These are phyloP conservation scores for Arthroderma sp. DNA, from an alignment of 2,329 filamentous ascomycete genomes.

Conservation along the genomic window DNA sequence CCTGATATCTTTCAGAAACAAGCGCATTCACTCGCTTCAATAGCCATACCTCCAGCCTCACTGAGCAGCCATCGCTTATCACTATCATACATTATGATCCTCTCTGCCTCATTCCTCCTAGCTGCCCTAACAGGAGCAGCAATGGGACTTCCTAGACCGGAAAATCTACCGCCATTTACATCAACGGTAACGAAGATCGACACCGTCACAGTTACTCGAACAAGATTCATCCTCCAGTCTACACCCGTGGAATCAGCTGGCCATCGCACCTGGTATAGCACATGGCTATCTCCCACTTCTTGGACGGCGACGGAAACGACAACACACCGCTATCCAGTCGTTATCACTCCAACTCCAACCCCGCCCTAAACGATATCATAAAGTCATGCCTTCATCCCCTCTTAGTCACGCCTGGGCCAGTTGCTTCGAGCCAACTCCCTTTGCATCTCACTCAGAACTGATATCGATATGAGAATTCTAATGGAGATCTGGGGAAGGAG, in stretches of 20 bases:
- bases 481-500: too few species aligned
- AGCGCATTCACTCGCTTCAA: too few species aligned
- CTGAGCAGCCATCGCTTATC: background rate
- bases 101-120: background rate
- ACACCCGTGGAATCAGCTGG: constrained; percentile 16
- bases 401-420: too few species aligned
- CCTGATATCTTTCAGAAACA: too few species aligned
- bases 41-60: too few species aligned
- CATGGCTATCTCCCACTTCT: constrained; percentile 16
- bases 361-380: background rate
- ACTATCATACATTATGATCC: background rate
- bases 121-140: constrained; percentile 2
- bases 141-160: background rate
- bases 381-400: too few species aligned
- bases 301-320: constrained; percentile 17
- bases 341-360: constrained; percentile 7
- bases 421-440: too few species aligned
- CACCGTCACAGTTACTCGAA: background rate
- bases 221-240: constrained; percentile 22
- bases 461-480: too few species aligned
- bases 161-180: too few species aligned
- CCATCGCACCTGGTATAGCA: constrained; percentile 22
- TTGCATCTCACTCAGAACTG: too few species aligned
- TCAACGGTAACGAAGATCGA: background rate
- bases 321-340: constrained; percentile 19